Percentiles rank a stretch among this genome's conserved stretches.
Conservation (phyloP, 2,329 filamentous ascomycete genomes). For the Xylaria sp. region DNA sequence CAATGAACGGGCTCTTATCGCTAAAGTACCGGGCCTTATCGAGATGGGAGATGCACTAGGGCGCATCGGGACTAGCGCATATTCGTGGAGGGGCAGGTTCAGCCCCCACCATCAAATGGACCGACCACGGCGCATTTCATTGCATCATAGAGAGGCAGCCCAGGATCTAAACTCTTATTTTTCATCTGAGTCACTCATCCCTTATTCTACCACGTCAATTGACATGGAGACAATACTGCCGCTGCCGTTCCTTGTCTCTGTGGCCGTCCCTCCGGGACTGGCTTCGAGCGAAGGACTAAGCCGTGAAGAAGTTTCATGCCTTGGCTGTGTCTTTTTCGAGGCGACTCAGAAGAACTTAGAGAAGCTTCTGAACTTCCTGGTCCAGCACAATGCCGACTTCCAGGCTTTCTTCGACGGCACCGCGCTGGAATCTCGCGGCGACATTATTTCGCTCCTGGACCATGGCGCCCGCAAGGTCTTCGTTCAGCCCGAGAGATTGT, state of each 20-base stretch:
- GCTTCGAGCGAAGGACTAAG: constrained; percentile 48
- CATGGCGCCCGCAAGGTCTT: constrained; percentile 81
- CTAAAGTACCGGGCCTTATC: constrained; percentile 5
- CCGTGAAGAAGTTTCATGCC: constrained; percentile 51
- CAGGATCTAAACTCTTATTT: constrained; percentile 1
- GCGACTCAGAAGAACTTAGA: constrained; percentile 40
- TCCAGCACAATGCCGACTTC: constrained; percentile 46
- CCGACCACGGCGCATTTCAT: constrained; percentile 5
- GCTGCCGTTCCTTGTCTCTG: constrained; percentile 57
- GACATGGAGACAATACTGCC: constrained; percentile 60
- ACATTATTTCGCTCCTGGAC: constrained; percentile 76
- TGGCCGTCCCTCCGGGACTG: constrained; percentile 47
- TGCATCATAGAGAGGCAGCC: constrained; percentile 13
- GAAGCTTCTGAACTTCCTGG: constrained; percentile 43
- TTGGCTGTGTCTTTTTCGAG: constrained; percentile 55
- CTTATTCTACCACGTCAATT: neutral
- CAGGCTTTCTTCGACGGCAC: constrained; percentile 74
- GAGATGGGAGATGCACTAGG: neutral
- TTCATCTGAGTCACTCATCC: constrained; percentile 6
- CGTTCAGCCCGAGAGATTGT: constrained; percentile 65
- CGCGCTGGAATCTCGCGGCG: constrained; percentile 59
- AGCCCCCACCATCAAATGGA: constrained; percentile 26
- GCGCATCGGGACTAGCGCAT: neutral
- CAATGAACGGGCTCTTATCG: too few relatives aligned
- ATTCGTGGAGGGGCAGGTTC: constrained; percentile 20